These are phyloP conservation scores for Jacaranda copaia DNA, from an alignment of 257 asterid species.

Conservation along the genomic window DNA sequence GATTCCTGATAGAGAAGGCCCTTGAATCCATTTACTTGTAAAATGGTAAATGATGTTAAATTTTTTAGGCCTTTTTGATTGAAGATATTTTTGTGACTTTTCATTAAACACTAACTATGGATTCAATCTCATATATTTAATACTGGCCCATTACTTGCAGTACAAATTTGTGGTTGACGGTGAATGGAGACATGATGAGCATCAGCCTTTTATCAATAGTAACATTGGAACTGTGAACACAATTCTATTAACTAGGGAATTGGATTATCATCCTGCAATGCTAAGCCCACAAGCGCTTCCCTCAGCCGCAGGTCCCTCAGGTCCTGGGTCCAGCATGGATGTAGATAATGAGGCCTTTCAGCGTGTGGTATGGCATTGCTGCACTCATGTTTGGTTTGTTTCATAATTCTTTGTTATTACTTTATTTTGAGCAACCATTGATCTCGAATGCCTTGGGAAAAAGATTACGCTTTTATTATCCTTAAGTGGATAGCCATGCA, in stretches of 20 bases:
- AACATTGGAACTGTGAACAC: slow-evolving; percentile 85
- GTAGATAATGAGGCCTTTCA: slow-evolving; percentile 84
- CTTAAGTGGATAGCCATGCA: not conserved
- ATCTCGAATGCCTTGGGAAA: slow-evolving; percentile 15
- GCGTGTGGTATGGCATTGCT: slow-evolving; percentile 65
- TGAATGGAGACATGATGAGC: slow-evolving; percentile 95
- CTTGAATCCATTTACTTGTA: not conserved
- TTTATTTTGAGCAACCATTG: slow-evolving; percentile 20
- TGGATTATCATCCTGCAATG: slow-evolving; percentile 57
- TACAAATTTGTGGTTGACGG: slow-evolving; percentile 96
- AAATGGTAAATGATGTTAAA: slow-evolving; percentile 1
- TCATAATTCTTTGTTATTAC: not conserved
- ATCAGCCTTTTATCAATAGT: slow-evolving; percentile 70
- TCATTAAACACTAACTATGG: not conserved
- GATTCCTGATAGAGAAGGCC: not conserved
- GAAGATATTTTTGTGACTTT: slow-evolving; percentile 25
- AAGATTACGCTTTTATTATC: slow-evolving; percentile 2
- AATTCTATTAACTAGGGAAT: slow-evolving; percentile 68
- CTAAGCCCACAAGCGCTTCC: slow-evolving; percentile 60
- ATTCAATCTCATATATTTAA: slow-evolving; percentile 13
- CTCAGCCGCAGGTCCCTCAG: slow-evolving; percentile 47
- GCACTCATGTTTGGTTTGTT: slow-evolving; percentile 1
- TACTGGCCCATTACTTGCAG: slow-evolving; percentile 51
- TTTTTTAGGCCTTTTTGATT: not conserved
- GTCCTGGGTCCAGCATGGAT: slow-evolving; percentile 83